Conservation (phyloP, 495 filamentous ascomycete species). For the Neurospora sp. region DNA sequence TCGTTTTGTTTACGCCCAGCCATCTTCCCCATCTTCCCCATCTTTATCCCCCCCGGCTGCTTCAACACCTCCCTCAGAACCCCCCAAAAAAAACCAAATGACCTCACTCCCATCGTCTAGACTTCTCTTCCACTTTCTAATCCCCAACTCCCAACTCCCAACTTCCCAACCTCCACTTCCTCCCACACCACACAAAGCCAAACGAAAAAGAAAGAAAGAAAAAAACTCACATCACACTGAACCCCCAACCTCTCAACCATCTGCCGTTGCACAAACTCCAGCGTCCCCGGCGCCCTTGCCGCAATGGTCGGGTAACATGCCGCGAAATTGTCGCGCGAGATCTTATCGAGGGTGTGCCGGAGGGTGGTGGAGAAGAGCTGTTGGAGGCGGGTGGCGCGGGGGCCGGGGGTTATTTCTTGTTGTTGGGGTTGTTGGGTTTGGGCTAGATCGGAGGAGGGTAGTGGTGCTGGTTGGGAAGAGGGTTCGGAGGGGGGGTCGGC, state of each 20-base stretch:
- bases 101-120: too few relatives aligned
- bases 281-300: constrained; percentile 51
- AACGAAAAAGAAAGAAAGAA: background rate
- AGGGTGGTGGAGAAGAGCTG: constrained; percentile 62
- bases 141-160: too few relatives aligned
- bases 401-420: constrained; percentile 51
- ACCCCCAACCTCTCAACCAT: constrained; percentile 57
- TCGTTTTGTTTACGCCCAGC: too few relatives aligned
- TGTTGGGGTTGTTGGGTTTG: background rate
- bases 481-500: background rate
- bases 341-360: constrained; percentile 57
- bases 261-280: constrained; percentile 59
- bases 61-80: too few relatives aligned
- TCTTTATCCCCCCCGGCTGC: too few relatives aligned
- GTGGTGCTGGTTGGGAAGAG: background rate
- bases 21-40: too few relatives aligned
- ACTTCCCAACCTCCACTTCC: too few relatives aligned
- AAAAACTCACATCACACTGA: constrained; percentile 36
- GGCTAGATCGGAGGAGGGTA: background rate
- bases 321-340: constrained; percentile 69
- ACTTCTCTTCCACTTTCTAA: too few relatives aligned
- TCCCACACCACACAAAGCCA: too few relatives aligned
- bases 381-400: constrained; percentile 61
- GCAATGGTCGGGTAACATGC: constrained; percentile 84
- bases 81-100: too few relatives aligned